These are phyloP conservation scores for Elaeis oleifera DNA, from an alignment of 202 grass and related monocot species.

Conservation along the genomic window DNA sequence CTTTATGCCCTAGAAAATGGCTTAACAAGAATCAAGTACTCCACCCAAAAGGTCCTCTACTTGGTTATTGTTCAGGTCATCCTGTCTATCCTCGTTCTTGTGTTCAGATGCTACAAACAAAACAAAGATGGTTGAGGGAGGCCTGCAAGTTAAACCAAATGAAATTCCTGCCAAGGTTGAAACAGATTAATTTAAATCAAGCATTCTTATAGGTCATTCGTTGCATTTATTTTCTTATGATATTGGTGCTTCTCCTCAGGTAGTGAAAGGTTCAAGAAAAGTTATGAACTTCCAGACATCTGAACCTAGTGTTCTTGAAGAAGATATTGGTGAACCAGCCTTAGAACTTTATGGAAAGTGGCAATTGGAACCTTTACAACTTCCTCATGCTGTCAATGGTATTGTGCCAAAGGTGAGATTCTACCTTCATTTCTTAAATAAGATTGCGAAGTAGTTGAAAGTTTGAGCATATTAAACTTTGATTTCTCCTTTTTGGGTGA, in stretches of 20 bases:
- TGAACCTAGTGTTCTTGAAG: constrained; percentile 38
- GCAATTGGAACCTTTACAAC: constrained; percentile 73
- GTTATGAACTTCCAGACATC: constrained; percentile 33
- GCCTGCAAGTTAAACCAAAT: constrained; percentile 73
- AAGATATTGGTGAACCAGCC: constrained; percentile 38
- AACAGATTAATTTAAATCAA: too few species aligned
- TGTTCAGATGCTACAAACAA: constrained; percentile 79
- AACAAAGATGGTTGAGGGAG: constrained; percentile 68
- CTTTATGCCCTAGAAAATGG: constrained; percentile 81
- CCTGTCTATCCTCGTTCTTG: constrained; percentile 79
- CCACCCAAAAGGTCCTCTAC: constrained; percentile 70
- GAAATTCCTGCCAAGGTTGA: constrained; percentile 71
- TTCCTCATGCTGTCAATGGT: constrained; percentile 71
- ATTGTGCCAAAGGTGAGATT: constrained; percentile 75
- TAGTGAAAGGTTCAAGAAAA: constrained; percentile 56
- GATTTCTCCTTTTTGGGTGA: too few species aligned
- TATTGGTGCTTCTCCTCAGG: constrained; percentile 34
- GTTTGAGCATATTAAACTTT: too few species aligned
- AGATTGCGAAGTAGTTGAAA: too few species aligned
- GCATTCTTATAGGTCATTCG: constrained; percentile 10
- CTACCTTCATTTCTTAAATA: constrained; percentile 1
- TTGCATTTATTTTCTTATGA: constrained; percentile 12
- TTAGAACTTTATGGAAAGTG: constrained; percentile 79
- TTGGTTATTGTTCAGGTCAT: constrained; percentile 79
- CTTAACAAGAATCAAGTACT: constrained; percentile 85